Evolutionary conservation across 345 rosid species (phyloP), one percentile per base, ranked within the genome.

Genomic region (Nasturtium officinale): DNA sequence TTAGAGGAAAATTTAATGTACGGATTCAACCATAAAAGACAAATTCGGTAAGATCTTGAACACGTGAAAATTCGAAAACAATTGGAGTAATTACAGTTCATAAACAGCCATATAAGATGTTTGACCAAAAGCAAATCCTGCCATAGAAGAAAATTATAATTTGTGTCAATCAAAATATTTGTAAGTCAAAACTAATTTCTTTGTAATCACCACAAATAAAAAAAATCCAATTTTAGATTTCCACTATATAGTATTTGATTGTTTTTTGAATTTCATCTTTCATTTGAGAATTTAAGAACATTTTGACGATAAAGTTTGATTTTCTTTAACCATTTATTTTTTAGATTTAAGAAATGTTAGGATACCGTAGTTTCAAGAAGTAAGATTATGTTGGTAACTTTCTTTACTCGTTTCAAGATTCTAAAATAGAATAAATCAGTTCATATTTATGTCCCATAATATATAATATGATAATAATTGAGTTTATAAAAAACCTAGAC

Each of bases 351-450:
- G 26, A 32, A 54, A 64, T 33, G 35, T n/a, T 45, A 43, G 9
- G 67, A 50, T 71, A 71, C 50, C n/a, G 20, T 71, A 60, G 40
- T 48, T 23, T 60, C 32, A 60, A 20, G 25, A 57, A 69, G 70
- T 43, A 73, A 7, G 48, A 56, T 32, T 26, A 47, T 37, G 65
- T 26, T 65, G 66, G 65, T 57, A 57, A 56, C 43, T 56, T 57
- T 47, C 10, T 46, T 45, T 17, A 56, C 51, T 65, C 21, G 29
- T 56, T n/a, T 56, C 32, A 6, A 65, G 59, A 65, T 74, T 65
- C 66, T 65, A 47, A 58, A 66, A 66, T 48, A 30, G 26, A 2
- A 65, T 16, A 32, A 57, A 35, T 66, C 43, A 66, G 61, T 52
- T 42, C 30, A 71, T 50, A 37, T 50, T 35, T 9, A 10, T 2